Base-by-base conservation (phyloP, 805 yeast species). In the Saccharomycopsis javanensis region DNA sequence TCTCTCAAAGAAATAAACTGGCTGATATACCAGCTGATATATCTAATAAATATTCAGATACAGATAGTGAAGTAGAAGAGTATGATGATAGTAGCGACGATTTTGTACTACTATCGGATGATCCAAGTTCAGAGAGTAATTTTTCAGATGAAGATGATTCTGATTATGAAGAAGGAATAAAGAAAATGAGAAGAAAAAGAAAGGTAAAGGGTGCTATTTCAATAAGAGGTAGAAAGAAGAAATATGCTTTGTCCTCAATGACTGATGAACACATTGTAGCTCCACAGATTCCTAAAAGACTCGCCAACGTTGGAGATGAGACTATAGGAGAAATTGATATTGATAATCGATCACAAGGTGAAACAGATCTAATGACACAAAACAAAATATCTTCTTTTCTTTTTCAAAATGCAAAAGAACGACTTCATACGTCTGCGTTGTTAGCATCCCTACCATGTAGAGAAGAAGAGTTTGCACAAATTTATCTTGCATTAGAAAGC, bases 401-500 rank as follows among this genome's bases (percentile, higher is more conserved):
- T 27, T 60, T 60, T 20, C 50, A 72, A 15, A 70, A 71, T 48
- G 77, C 80, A 0, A 75, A 74, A 35, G 68, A 71, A 52, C 67
- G 69, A 31, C 66, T 75, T 42, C 75, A 72, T 38, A 69, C 75
- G 66, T 67, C 64, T 67, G 63, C 63, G 65, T 67, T 74, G 66
- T 64, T 79, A 62, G 72, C 77, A 67, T 64, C 80, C 48, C 69
- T 80, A 55, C 66, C 97, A 0, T 90, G 97, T 57, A 77, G 99
- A 56, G 97, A 89, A 61, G 78, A 79, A 20, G 96, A 94, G 67
- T 90, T 85, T 66, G 79, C 83, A 8, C 79, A 82, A 56, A 72
- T 94, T 4, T 88, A 83, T 67, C 66, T 79, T 50, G 80, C 82
- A 46, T 68, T 94, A 3, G 90, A 89, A 63, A 76, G 81, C 50